These are phyloP conservation scores for Selaginella moellendorffii DNA, from an alignment of 75 land plant species.

Conservation along the genomic window DNA sequence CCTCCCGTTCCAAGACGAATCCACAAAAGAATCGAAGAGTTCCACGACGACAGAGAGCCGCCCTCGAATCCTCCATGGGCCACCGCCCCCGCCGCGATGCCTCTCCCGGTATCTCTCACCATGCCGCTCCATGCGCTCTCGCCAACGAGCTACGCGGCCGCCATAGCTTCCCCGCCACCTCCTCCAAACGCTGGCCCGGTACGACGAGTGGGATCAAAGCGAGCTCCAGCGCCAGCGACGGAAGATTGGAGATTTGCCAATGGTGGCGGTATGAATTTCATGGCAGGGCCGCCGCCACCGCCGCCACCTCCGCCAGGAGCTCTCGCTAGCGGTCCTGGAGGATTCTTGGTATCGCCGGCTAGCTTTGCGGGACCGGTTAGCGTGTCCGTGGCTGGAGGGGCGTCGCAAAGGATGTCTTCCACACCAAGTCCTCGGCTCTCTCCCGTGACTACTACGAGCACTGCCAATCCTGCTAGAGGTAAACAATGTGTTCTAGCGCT, in stretches of 20 bases:
- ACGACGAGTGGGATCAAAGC: background rate
- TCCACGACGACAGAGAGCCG: background rate
- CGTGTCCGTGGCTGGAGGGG: background rate
- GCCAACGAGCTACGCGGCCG: background rate
- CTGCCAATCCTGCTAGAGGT: background rate
- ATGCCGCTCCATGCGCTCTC: background rate
- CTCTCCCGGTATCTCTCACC: background rate
- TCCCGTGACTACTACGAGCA: background rate
- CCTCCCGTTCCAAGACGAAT: too few species aligned
- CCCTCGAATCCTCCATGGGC: background rate
- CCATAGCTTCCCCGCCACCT: background rate
- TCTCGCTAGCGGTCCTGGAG: too few species aligned
- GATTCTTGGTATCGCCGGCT: background rate
- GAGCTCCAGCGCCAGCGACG: background rate
- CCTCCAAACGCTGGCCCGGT: too few species aligned
- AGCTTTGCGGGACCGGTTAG: background rate
- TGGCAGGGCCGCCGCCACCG: background rate
- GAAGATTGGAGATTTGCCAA: background rate
- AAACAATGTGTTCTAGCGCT: background rate
- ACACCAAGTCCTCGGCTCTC: background rate
- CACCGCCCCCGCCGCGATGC: too few species aligned
- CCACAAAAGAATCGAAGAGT: too few species aligned
- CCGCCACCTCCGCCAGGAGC: background rate
- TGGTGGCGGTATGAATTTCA: background rate
- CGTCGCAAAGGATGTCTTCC: background rate